Base-by-base conservation (phyloP, 345 rosid genomes). In the Eucalyptus curtisii region DNA sequence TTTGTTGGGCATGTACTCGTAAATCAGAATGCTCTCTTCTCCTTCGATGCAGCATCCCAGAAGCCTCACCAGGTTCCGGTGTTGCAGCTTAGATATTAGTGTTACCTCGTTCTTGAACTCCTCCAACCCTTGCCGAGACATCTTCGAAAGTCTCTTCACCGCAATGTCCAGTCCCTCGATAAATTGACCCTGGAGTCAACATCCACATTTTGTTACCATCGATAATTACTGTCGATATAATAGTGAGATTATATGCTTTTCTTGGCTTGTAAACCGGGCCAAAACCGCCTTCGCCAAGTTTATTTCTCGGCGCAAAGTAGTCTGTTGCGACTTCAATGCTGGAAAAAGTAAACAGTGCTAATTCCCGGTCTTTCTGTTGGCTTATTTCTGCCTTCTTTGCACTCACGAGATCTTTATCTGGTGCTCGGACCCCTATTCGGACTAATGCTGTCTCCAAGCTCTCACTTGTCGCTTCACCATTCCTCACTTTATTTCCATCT, bases 211-310 rank as follows among this genome's bases (percentile, higher is more conserved):
- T 2, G 17, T 31, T 68, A 68, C 45, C 7, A 8, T 48, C 15
- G 1, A 33, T 30, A 64, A 5, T 45, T 59, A 87, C 30, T 53
- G 37, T 48, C 3, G 8, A n/a, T 4, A 33, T 27, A 37, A 27
- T 22, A 0, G n/a, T 33, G 89, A n/a, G 42, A 20, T 80, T 50
- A 20, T 33, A 47, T 50, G 81, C 33, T 30, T 49, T 82, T 30
- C 89, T 86, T 87, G 87, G 93, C 94, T 91, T 91, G 91, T 92
- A 94, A 90, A 95, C 96, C 9, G 85, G 87, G 12, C 95, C 96
- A 89, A 94, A 94, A 42, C 95, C 95, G 2, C 96, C 97, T 88
- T 92, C 91, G 2, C 96, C 97, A 8, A 95, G 88, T 90, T 92
- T 94, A 53, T 93, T 93, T 5, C 61, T 84, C 14, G 84, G 45